phyloP scores from a whole-genome alignment of 148 eudicot genomes.

The Spergularia bocconei region DNA sequence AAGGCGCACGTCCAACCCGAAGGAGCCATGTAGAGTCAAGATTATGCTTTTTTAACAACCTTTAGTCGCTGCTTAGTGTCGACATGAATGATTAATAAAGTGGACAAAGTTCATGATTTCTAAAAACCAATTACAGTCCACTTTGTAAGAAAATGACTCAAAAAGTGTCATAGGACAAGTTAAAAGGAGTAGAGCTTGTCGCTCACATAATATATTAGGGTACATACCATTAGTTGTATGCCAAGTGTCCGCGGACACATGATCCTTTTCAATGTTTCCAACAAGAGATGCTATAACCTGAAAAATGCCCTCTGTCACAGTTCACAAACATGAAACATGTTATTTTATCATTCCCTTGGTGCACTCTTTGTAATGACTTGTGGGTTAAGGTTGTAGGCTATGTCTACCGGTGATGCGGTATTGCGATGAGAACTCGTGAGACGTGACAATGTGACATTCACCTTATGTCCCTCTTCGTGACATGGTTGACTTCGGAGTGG shows the following conservation, averaged over 20 bases:
- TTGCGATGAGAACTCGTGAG: too few relatives aligned
- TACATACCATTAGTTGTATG: not conserved
- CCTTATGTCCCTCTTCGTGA: too few relatives aligned
- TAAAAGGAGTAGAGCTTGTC: not conserved
- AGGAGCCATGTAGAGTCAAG: not conserved
- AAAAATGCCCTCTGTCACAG: not conserved
- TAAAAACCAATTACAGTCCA: not conserved
- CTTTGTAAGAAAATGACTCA: not conserved
- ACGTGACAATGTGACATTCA: too few relatives aligned
- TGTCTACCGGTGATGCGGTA: not conserved
- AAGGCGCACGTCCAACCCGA: too few relatives aligned
- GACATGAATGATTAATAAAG: not conserved
- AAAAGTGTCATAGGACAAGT: not conserved
- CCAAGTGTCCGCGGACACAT: constrained; percentile 15
- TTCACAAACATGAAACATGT: constrained; percentile 12
- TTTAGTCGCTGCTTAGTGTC: not conserved
- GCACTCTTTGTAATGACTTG: not conserved
- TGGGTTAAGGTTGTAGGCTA: not conserved
- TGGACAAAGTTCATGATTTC: constrained; percentile 6
- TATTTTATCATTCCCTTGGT: not conserved
- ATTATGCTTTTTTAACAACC: not conserved
- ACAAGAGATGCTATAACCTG: not conserved
- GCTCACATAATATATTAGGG: constrained; percentile 3
- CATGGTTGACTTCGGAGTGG: too few relatives aligned
- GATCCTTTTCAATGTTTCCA: not conserved